phyloP scores from a whole-genome alignment of 345 rosid species.

The Eutrema yunnanense region DNA sequence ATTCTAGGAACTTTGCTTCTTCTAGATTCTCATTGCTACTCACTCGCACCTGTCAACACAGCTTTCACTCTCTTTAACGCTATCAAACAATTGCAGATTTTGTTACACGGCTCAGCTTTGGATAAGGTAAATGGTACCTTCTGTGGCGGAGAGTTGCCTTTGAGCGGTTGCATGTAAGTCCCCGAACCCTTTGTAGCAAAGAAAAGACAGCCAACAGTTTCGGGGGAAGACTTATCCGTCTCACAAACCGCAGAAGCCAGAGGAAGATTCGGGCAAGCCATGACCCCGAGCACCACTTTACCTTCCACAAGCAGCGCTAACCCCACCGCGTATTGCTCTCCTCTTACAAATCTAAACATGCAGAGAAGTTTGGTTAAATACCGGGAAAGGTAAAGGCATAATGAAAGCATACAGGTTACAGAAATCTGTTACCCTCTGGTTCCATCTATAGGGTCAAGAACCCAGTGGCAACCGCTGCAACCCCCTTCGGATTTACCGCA shows the following conservation, averaged over 20 bases:
- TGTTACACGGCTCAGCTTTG: conserved; percentile 9
- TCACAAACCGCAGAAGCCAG: conserved; percentile 35
- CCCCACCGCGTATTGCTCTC: conserved; percentile 93
- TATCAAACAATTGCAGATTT: neutral
- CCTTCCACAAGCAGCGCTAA: conserved; percentile 88
- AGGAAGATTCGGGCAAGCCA: conserved; percentile 94
- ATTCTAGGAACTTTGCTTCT: conserved; percentile 87
- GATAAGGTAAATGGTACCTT: conserved; percentile 39
- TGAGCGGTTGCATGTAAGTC: conserved; percentile 68
- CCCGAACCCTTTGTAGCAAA: conserved; percentile 68
- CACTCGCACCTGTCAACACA: conserved; percentile 57
- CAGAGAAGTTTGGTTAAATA: neutral
- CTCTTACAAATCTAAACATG: conserved; percentile 67
- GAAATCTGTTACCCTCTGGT: conserved; percentile 70
- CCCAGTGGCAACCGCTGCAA: conserved; percentile 77
- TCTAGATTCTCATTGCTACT: conserved; percentile 62
- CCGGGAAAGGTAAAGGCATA: neutral
- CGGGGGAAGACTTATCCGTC: conserved; percentile 26
- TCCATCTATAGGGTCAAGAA: conserved; percentile 96
- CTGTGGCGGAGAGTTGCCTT: conserved; percentile 43
- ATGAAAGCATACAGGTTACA: neutral
- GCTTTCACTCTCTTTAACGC: conserved; percentile 2
- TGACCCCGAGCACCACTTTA: conserved; percentile 76
- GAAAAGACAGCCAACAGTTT: conserved; percentile 72
- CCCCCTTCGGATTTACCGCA: conserved; percentile 88